phyloP scores from a whole-genome alignment of 306 rosid species.

The Dryas drummondii region DNA sequence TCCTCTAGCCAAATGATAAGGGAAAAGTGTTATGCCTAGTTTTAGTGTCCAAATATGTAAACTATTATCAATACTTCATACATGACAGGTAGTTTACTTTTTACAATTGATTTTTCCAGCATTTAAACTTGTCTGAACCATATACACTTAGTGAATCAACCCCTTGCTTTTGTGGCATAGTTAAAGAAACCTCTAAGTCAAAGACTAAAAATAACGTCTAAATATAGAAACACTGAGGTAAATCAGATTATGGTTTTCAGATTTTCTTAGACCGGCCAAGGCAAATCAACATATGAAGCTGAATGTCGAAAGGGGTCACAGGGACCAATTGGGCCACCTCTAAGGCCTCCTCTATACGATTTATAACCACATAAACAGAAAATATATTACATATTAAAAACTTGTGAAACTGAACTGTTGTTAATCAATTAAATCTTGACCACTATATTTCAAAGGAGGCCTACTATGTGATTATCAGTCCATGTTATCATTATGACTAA shows the following conservation, averaged over 20 bases:
- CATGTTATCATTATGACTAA: background rate
- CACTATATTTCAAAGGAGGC: background rate
- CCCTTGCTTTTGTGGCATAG: background rate
- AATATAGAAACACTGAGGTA: background rate
- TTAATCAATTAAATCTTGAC: background rate
- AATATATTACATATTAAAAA: background rate
- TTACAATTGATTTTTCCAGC: background rate
- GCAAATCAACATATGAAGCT: background rate
- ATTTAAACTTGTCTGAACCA: background rate
- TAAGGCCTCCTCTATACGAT: background rate
- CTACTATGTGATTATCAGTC: conserved; percentile 3
- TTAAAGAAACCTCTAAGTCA: background rate
- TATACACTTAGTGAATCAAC: background rate
- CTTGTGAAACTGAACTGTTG: background rate
- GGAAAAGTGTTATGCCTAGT: background rate
- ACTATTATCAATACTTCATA: background rate
- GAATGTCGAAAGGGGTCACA: too few species aligned
- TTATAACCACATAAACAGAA: background rate
- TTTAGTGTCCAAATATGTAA: background rate
- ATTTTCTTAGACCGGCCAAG: background rate
- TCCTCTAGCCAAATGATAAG: conserved; percentile 39
- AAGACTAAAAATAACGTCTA: background rate
- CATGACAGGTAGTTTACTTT: background rate
- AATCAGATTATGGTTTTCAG: background rate
- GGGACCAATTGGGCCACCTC: background rate